phyloP scores from a whole-genome alignment of 2,329 filamentous ascomycete genomes.

The Colletotrichum liaoningense region DNA sequence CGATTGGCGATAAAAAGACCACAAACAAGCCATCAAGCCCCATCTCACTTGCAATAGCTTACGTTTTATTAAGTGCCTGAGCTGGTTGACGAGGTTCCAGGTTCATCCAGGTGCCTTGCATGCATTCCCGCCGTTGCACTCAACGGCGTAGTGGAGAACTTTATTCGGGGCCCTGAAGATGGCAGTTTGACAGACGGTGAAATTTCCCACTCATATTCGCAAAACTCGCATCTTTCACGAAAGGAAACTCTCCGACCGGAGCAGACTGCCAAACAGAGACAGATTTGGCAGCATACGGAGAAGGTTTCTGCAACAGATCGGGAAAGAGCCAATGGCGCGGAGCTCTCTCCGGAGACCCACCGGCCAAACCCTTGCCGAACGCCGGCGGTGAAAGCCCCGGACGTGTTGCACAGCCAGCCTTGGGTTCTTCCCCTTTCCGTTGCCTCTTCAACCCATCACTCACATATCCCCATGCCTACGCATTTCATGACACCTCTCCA shows the following conservation, averaged over 20 bases:
- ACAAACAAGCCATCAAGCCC: neutral
- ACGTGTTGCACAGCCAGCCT: neutral
- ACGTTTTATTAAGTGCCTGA: neutral
- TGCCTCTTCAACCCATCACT: neutral
- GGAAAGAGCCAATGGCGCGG: constrained; percentile 24
- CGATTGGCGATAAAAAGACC: neutral
- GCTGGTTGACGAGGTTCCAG: neutral
- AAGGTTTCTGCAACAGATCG: constrained; percentile 16
- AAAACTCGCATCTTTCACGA: neutral
- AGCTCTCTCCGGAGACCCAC: constrained; percentile 11
- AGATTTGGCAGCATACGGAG: neutral
- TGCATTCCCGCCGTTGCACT: neutral
- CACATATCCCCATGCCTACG: neutral
- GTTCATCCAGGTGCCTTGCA: neutral
- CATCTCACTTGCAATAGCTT: neutral
- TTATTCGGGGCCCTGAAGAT: neutral
- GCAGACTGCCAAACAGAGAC: constrained; percentile 1
- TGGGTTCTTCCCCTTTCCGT: neutral
- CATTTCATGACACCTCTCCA: neutral
- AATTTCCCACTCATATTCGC: neutral
- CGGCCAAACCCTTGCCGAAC: constrained; percentile 20
- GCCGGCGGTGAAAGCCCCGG: constrained; percentile 29
- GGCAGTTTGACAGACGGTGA: neutral
- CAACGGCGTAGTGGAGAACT: neutral
- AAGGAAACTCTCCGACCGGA: neutral